Percentiles rank a stretch among this genome's conserved stretches.
Evolutionary conservation across 768 basidiomycete genomes (phyloP).

Genomic region (Hypsizygus marmoreus): DNA sequence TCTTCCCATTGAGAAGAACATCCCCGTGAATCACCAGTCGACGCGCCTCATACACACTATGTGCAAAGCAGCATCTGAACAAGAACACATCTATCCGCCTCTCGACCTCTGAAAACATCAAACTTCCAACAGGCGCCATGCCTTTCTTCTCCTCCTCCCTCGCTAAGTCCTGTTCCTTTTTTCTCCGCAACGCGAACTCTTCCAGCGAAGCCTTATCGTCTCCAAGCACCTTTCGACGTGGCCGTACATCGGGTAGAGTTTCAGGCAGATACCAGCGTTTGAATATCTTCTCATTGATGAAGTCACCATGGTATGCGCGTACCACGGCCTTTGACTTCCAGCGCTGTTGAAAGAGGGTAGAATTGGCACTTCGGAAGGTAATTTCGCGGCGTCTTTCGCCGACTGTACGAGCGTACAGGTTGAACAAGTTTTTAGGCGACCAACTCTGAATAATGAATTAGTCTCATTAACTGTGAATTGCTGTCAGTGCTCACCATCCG

Average conservation of each 20-base stretch:
- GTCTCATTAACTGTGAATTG: neutral
- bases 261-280: constrained; percentile 93
- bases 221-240: constrained; percentile 44
- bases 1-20: constrained; percentile 86
- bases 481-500: constrained; percentile 63
- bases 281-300: constrained; percentile 89
- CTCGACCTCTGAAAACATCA: constrained; percentile 97
- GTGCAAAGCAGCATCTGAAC: constrained; percentile 86
- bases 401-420: constrained; percentile 77
- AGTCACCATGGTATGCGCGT: constrained; percentile 95
- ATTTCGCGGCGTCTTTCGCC: constrained; percentile 50
- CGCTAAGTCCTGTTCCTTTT: constrained; percentile 49
- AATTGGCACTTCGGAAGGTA: constrained; percentile 54
- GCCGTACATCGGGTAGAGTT: constrained; percentile 84
- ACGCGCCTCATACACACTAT: constrained; percentile 89
- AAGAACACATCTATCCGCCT: constrained; percentile 90
- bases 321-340: constrained; percentile 86
- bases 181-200: constrained; percentile 60
- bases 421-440: constrained; percentile 86
- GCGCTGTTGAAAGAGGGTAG: constrained; percentile 86
- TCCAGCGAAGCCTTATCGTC: constrained; percentile 50
- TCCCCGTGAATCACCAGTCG: constrained; percentile 84
- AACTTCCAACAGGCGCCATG: constrained; percentile 87
- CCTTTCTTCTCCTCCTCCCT: constrained; percentile 59
- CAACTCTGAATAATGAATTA: constrained; percentile 63